These are phyloP conservation scores for Trametes cubensis DNA, from an alignment of 768 basidiomycete genomes.

Conservation along the genomic window DNA sequence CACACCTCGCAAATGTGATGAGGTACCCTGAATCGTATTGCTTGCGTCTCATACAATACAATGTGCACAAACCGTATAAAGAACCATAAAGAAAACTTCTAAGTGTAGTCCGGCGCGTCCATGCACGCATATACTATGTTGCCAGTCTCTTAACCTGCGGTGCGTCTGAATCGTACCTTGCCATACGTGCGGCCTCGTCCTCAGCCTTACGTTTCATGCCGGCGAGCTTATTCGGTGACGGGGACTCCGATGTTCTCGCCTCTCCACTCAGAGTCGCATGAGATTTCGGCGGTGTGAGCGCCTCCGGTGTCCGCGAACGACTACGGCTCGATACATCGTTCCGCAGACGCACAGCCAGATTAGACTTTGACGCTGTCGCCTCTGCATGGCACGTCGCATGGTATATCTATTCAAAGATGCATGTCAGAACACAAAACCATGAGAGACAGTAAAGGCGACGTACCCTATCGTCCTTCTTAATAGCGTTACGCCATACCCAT, in stretches of 20 bases:
- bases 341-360: conserved; percentile 67
- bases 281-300: conserved; percentile 42
- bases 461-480: conserved; percentile 82
- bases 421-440: background rate
- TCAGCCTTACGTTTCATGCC: conserved; percentile 81
- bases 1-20: too few species aligned
- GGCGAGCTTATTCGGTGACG: conserved; percentile 53
- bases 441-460: conserved; percentile 30
- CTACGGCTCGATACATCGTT: conserved; percentile 60
- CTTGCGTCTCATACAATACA: conserved; percentile 18
- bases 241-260: conserved; percentile 39
- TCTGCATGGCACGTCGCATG: conserved; percentile 96
- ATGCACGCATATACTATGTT: conserved; percentile 37
- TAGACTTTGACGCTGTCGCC: conserved; percentile 63
- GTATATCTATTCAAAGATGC: conserved; percentile 63
- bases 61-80: conserved; percentile 13
- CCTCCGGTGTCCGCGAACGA: conserved; percentile 79
- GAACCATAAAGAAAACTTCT: conserved; percentile 8
- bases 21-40: background rate
- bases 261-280: conserved; percentile 19
- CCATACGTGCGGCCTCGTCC: conserved; percentile 35
- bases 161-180: conserved; percentile 46
- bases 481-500: conserved; percentile 96
- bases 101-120: background rate
- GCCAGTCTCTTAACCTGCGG: conserved; percentile 74